Base-by-base conservation (phyloP, 305 asterid species). In the Solanum hybrid region DNA sequence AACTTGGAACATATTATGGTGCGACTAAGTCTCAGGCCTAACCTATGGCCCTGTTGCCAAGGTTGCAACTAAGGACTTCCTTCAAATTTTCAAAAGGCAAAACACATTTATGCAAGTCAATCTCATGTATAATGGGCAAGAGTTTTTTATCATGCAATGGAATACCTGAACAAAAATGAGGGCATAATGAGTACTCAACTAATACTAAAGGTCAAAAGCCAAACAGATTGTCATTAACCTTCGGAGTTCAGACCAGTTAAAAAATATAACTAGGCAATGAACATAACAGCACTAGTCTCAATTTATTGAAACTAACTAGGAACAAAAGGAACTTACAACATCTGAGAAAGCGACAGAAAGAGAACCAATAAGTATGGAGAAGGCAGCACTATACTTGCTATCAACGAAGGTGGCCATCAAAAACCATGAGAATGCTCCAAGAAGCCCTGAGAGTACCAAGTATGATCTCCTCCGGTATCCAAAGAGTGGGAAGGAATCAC, bases 391-490 rank as follows among this genome's bases (percentile, higher is more conserved):
- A 82, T 95, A 97, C 92, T 97, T 97, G 96, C 94, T 91, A 86
- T 95, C 96, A 81, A 95, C 99, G 89, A 93, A 88, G 80, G 96
- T 92, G 87, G 98, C 97, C 99, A 97, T 95, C 94, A 97, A 93
- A 92, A 92, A 91, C 99, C 99, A 97, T 9, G 99, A 97, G 76
- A 97, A 92, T 56, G 99, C 96, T 88, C 99, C 99, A 86, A 97
- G 93, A 90, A 97, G 95, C 90, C 99, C 99, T 35, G 99, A 96
- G 37, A 96, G 91, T 34, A 96, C 97, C 93, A 97, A 93, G 93
- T 97, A 96, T 13, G 99, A 95, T 92, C 99, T 93, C 93, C 99
- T 95, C 89, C 98, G 97, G 87, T 95, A 97, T 92, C 99, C 99
- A 93, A 97, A 96, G 90, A 97, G 98, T 24, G 99, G 99, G 90